A percentile compares a stretch with the other conserved stretches of the same genome.
Evolutionary conservation across 257 asterid genomes (phyloP).

Genomic region (Oldenlandia corymbosa): DNA sequence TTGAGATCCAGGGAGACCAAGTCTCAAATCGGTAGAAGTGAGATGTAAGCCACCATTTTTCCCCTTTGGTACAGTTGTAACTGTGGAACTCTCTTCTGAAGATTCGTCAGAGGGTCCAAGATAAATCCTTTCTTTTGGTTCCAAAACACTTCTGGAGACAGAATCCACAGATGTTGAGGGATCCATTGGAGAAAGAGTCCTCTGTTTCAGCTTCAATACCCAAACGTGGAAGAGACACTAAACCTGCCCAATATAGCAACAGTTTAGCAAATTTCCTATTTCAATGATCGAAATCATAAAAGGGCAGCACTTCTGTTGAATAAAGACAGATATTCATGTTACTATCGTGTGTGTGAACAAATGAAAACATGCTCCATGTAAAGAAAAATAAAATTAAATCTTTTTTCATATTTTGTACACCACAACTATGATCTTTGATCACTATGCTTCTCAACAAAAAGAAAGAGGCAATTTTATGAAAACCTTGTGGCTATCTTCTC

Average conservation of each 20-base stretch:
- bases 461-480: constrained; percentile 1
- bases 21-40: constrained; percentile 77
- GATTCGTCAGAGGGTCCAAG: constrained; percentile 69
- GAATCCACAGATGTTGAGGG: constrained; percentile 48
- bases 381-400: background rate
- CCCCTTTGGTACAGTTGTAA: constrained; percentile 29
- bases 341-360: background rate
- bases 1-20: constrained; percentile 90
- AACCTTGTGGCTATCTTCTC: background rate
- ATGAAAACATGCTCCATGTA: background rate
- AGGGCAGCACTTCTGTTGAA: background rate
- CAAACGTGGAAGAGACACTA: constrained; percentile 46
- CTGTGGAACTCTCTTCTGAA: constrained; percentile 56
- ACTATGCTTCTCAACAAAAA: background rate
- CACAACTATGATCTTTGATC: background rate
- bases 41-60: constrained; percentile 50
- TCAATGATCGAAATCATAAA: background rate
- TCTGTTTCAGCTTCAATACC: constrained; percentile 46
- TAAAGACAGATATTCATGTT: background rate
- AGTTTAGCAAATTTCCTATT: background rate
- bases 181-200: constrained; percentile 40
- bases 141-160: constrained; percentile 27
- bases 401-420: background rate
- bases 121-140: constrained; percentile 63
- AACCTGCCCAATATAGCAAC: constrained; percentile 23